These are phyloP conservation scores for Exophiala viscosa DNA, from an alignment of 2,329 filamentous ascomycete genomes.

Conservation along the genomic window DNA sequence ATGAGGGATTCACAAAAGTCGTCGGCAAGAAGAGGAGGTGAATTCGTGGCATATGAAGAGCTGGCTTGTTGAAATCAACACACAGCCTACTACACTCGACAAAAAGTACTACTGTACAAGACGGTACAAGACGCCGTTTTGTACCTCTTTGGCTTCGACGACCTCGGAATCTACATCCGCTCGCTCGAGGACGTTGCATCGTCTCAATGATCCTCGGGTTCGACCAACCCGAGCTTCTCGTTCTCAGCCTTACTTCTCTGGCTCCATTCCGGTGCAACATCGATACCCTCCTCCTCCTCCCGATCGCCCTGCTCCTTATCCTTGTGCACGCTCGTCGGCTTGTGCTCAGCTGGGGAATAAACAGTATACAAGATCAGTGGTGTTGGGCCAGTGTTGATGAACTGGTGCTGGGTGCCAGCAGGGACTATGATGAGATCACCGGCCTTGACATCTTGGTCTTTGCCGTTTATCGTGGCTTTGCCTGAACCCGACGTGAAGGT, in stretches of 20 bases:
- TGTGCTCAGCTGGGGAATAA: slow-evolving; percentile 61
- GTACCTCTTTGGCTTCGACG: not conserved
- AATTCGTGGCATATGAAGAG: slow-evolving; percentile 5
- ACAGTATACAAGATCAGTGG: slow-evolving; percentile 61
- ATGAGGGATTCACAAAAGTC: slow-evolving; percentile 77
- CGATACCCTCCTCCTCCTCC: slow-evolving; percentile 59
- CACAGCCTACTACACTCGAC: too few species aligned
- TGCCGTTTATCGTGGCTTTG: slow-evolving; percentile 57
- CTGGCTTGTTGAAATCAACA: not conserved
- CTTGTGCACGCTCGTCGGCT: slow-evolving; percentile 56
- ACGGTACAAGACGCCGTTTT: not conserved
- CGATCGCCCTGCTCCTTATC: slow-evolving; percentile 62
- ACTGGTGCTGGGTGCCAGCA: slow-evolving; percentile 63
- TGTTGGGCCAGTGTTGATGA: slow-evolving; percentile 58
- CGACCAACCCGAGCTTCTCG: slow-evolving; percentile 54
- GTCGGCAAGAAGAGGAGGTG: slow-evolving; percentile 62
- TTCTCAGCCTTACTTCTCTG: slow-evolving; percentile 56
- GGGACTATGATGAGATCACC: slow-evolving; percentile 60
- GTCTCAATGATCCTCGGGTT: slow-evolving; percentile 26
- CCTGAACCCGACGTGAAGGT: slow-evolving; percentile 61
- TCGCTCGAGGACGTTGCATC: not conserved
- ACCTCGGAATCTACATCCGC: not conserved
- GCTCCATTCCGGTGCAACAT: slow-evolving; percentile 60
- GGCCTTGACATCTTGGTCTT: slow-evolving; percentile 54
- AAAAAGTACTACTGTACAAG: too few species aligned